phyloP scores from a whole-genome alignment of 805 yeast genomes.

The Metschnikowia bowlesiae region DNA sequence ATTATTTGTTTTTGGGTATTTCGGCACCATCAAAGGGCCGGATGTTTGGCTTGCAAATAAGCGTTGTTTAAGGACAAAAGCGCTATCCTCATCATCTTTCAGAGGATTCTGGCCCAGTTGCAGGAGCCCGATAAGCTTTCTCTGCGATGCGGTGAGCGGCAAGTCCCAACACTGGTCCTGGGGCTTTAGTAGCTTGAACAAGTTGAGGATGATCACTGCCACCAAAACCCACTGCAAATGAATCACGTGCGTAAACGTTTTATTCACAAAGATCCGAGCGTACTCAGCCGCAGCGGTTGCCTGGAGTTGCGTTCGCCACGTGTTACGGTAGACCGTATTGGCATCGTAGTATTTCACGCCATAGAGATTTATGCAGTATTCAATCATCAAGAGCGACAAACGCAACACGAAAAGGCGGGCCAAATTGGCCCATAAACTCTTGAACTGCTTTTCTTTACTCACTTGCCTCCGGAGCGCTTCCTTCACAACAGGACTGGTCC shows the following conservation, averaged over 20 bases:
- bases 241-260: background rate
- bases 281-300: background rate
- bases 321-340: slow-evolving; percentile 8
- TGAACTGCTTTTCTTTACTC: slow-evolving; percentile 36
- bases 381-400: slow-evolving; percentile 16
- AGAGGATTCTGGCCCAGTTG: slow-evolving; percentile 1
- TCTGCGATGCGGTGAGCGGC: slow-evolving; percentile 44
- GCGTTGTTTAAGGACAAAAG: slow-evolving; percentile 21
- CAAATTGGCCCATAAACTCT: slow-evolving; percentile 26
- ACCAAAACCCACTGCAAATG: slow-evolving; percentile 18
- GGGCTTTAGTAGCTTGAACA: slow-evolving; percentile 31
- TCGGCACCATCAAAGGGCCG: slow-evolving; percentile 17
- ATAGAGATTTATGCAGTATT: slow-evolving; percentile 9
- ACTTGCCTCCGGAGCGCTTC: slow-evolving; percentile 44
- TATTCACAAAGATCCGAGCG: background rate
- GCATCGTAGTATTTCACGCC: slow-evolving; percentile 7
- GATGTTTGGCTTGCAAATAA: slow-evolving; percentile 15
- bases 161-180: slow-evolving; percentile 50
- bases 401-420: slow-evolving; percentile 26
- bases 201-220: slow-evolving; percentile 24
- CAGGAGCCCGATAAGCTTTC: slow-evolving; percentile 42
- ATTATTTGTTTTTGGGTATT: slow-evolving; percentile 15
- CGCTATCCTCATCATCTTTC: slow-evolving; percentile 14
- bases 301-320: slow-evolving; percentile 5
- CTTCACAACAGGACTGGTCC: slow-evolving; percentile 41